Percentiles rank a stretch among this genome's conserved stretches.
Evolutionary conservation across 306 rosid species (phyloP).

Genomic region (Abrus precatorius): DNA sequence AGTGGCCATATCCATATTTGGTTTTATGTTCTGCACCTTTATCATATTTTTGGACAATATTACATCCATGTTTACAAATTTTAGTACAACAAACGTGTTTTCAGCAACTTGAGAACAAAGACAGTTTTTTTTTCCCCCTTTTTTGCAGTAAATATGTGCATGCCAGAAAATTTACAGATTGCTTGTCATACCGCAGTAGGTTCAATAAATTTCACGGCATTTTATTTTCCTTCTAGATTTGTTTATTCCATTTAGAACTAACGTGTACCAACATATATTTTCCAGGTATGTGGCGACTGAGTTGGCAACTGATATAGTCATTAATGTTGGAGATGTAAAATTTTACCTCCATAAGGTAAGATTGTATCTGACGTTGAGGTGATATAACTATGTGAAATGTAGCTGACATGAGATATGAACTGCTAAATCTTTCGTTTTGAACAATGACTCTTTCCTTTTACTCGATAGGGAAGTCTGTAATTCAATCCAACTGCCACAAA

Average conservation of each 20-base stretch:
- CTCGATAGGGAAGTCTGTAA: background rate
- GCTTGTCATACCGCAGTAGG: background rate
- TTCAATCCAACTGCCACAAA: background rate
- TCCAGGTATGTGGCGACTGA: conserved; percentile 83
- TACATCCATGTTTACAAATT: background rate
- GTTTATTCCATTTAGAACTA: conserved; percentile 39
- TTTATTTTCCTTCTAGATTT: background rate
- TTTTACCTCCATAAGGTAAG: conserved; percentile 95
- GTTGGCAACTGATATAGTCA: conserved; percentile 74
- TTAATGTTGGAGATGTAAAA: conserved; percentile 78
- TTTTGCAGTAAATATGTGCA: conserved; percentile 21
- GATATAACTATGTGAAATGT: conserved; percentile 24
- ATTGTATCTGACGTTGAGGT: conserved; percentile 43
- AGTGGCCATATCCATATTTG: conserved; percentile 1
- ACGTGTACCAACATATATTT: conserved; percentile 36
- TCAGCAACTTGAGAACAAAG: background rate
- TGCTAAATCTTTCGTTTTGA: background rate
- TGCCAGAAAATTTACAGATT: conserved; percentile 4
- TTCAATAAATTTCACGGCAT: conserved; percentile 6
- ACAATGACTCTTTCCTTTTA: background rate
- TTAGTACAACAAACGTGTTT: background rate
- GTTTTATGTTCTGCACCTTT: conserved; percentile 14
- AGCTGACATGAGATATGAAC: background rate
- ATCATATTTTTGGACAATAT: conserved; percentile 1
- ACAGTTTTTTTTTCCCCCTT: background rate